phyloP scores from a whole-genome alignment of 768 basidiomycete genomes.

The Punctularia strigosozonata region DNA sequence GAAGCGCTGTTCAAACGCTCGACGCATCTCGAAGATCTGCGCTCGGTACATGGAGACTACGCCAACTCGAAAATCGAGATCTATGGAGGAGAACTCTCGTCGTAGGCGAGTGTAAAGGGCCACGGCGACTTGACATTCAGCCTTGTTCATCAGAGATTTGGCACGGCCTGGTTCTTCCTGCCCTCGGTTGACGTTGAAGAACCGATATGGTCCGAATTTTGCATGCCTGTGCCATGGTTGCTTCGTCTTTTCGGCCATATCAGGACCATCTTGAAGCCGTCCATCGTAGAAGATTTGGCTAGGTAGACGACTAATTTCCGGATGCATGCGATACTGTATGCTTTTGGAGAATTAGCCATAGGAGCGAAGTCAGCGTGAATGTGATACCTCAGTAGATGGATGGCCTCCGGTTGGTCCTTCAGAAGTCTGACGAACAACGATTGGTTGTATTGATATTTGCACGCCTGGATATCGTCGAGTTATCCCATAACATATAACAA shows the following conservation, averaged over 20 bases:
- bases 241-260: constrained; percentile 72
- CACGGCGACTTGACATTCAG: constrained; percentile 67
- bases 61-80: constrained; percentile 46
- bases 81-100: constrained; percentile 43
- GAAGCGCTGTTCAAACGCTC: constrained; percentile 58
- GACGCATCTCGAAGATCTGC: constrained; percentile 67
- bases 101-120: constrained; percentile 64
- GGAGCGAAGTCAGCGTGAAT: background rate
- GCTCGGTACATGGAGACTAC: constrained; percentile 94
- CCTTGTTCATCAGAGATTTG: constrained; percentile 65
- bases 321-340: constrained; percentile 99
- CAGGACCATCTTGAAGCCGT: constrained; percentile 73
- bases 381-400: constrained; percentile 76
- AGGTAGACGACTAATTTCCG: constrained; percentile 84
- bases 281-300: constrained; percentile 82
- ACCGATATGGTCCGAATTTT: constrained; percentile 78
- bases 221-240: constrained; percentile 77
- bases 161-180: constrained; percentile 47
- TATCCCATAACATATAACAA: background rate
- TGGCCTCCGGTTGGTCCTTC: constrained; percentile 64
- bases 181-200: constrained; percentile 71
- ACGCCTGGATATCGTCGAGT: constrained; percentile 33
- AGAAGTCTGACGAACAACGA: constrained; percentile 90
- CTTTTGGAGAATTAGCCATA: constrained; percentile 24
- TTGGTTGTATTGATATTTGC: constrained; percentile 70